Evolutionary conservation across 208 protist genomes (phyloP), one percentile per base, ranked within the genome.

Genomic region (Leishmania tarentolae): DNA sequence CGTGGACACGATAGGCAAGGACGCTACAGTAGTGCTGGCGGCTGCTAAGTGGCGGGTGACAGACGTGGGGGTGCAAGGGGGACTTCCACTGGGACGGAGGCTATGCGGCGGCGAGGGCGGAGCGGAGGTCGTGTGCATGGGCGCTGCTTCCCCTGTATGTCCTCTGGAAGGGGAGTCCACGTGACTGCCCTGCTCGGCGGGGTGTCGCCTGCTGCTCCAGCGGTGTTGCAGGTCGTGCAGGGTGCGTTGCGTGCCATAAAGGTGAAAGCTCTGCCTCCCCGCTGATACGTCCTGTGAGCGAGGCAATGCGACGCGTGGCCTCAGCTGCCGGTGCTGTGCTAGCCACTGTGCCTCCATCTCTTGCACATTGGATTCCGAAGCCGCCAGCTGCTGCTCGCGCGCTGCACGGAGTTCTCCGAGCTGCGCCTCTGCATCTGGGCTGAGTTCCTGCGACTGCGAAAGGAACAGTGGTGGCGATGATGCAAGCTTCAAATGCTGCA

Each of bases 301-400:
- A 61, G 82, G 63, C 52, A 72, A 31, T 9, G 73, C 71, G 42
- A 56, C 50, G 13, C 76, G 73, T 31, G 77, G 42, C 70, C 52
- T 71, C 57, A 81, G 77, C 77, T 79, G 82, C 1, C 66, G 35
- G 56, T 85, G 77, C 56, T 82, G 77, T 17, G 46, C 37, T 11
- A 70, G 52, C 82, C 82, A 85, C 71, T 59, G 77, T 21, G 78
- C 65, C 47, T 81, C 78, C 77, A 85, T 69, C 37, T 35, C 57
- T 19, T 35, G 76, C 35, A 78, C 77, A 9, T 66, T 40, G n/a
- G 4, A 19, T 31, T 59, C 31, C 3, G 77, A 75, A 3, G 28
- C 42, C 1, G 71, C 31, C 40, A 81, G 59, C 31, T 70, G 46
- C 63, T 76, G 61, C 44, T 82, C 72, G 42, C 75, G 69, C 28